Evolutionary conservation across 2,329 filamentous ascomycete species (phyloP), one percentile per base, ranked within the genome.

Genomic region (Fusarium chaquense): DNA sequence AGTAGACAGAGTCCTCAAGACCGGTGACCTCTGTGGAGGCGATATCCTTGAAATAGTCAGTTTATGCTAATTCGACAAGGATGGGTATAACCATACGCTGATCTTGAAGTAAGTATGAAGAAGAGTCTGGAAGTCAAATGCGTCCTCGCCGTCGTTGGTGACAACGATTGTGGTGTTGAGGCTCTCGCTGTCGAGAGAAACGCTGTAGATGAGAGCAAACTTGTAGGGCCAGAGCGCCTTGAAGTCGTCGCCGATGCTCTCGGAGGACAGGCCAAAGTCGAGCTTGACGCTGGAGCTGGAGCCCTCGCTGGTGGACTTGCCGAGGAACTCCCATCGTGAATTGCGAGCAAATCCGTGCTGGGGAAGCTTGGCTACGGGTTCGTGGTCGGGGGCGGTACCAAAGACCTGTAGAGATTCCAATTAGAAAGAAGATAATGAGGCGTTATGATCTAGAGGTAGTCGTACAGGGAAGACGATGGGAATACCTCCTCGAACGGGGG

Each of bases 291-390:
- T 90, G 40, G 76, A 89, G 84, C 76, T 92, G 86, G 67, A 63
- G 79, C 81, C 73, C 78, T 83, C 82, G 71, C 81, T 83, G 55
- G 83, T 82, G 44, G 91, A 93, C 82, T 95, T 97, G 77, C 94
- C 94, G 53, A 99, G 86, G 79, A 96, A 97, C 80, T 98, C 94
- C 96, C 96, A 99, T 67, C 88, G 88, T 46, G 91, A 92, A 76
- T 88, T 94, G 74, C 96, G 93, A 40, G 95, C 96, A 81, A 99
- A 97, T 72, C 96, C 96, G 83, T 98, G 96, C 82, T 98, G 94
- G 5, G 94, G 91, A 28, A 99, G 91, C 70, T 88, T 83, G 53
- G 89, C 88, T 30, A 93, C 96, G n/a, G 91, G 86, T 71, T 91
- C 89, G 79, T 94, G 90, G 71, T 90, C 85, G 54, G 92, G 90